Conservation (phyloP, 148 eudicot species). For the Vaccinium darrowii region DNA sequence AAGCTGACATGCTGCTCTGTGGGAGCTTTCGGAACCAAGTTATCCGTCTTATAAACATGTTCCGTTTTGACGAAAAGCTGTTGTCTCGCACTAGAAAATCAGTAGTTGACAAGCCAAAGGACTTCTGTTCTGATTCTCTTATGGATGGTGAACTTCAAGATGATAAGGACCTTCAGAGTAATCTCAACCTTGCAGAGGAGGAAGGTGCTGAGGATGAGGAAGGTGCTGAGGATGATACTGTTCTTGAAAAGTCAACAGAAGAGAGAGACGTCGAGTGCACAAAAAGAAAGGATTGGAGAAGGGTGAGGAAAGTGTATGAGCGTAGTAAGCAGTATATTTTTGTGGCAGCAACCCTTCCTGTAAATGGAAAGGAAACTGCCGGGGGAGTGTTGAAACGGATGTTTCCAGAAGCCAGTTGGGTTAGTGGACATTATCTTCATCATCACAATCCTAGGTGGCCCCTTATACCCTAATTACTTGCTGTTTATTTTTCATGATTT, state of each 20-base stretch:
- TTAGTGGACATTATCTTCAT: conserved; percentile 83
- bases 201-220: conserved; percentile 35
- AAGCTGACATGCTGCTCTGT: conserved; percentile 89
- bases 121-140: conserved; percentile 27
- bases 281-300: conserved; percentile 66
- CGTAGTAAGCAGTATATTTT: conserved; percentile 93
- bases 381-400: conserved; percentile 78
- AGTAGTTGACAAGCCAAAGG: conserved; percentile 25
- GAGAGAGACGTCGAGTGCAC: conserved; percentile 25
- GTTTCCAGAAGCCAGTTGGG: conserved; percentile 88
- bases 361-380: conserved; percentile 84
- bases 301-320: conserved; percentile 62
- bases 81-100: conserved; percentile 45
- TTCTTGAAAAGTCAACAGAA: conserved; percentile 22
- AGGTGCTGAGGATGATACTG: conserved; percentile 21
- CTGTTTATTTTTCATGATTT: conserved; percentile 6
- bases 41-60: conserved; percentile 80
- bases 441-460: conserved; percentile 83
- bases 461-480: conserved; percentile 11
- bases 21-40: conserved; percentile 94
- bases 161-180: conserved; percentile 30
- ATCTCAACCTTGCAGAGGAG: conserved; percentile 28
- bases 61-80: conserved; percentile 90
- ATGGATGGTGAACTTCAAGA: conserved; percentile 34
- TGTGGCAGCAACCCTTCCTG: conserved; percentile 95